Evolutionary conservation across 768 basidiomycete species (phyloP).

Genomic region (Boletellus emodensis): DNA sequence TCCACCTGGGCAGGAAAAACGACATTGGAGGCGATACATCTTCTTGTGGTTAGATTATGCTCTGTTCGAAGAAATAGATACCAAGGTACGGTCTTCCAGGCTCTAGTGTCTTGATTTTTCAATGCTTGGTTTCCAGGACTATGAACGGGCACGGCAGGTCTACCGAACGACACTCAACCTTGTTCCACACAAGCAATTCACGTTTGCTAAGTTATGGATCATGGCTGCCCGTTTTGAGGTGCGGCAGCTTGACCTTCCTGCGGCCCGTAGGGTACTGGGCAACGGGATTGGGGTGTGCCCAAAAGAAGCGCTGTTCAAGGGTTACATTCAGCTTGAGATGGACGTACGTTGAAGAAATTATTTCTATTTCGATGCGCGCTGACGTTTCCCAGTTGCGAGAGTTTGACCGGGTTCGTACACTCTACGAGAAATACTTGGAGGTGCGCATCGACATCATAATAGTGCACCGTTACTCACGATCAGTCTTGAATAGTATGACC

Average conservation of each 20-base stretch:
- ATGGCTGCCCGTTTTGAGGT: slow-evolving; percentile 92
- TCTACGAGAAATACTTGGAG: slow-evolving; percentile 95
- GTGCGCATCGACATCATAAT: slow-evolving; percentile 36
- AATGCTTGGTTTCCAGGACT: slow-evolving; percentile 52
- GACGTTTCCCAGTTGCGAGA: slow-evolving; percentile 67
- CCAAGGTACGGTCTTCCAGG: slow-evolving; percentile 52
- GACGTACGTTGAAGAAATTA: slow-evolving; percentile 49
- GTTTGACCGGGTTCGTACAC: slow-evolving; percentile 86
- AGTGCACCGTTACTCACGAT: neutral
- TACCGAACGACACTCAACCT: slow-evolving; percentile 87
- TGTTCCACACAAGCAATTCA: slow-evolving; percentile 94
- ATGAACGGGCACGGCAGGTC: slow-evolving; percentile 79
- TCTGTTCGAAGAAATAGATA: slow-evolving; percentile 93
- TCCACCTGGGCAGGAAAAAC: slow-evolving; percentile 89
- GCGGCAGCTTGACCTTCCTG: slow-evolving; percentile 71
- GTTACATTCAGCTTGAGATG: slow-evolving; percentile 91
- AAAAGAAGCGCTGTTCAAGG: slow-evolving; percentile 92
- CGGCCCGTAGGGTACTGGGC: slow-evolving; percentile 88
- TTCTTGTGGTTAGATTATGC: slow-evolving; percentile 96
- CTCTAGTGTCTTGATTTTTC: neutral
- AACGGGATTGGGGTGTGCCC: slow-evolving; percentile 93
- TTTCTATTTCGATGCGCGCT: slow-evolving; percentile 3
- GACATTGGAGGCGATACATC: slow-evolving; percentile 87
- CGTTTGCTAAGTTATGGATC: slow-evolving; percentile 96
- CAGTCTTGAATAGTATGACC: slow-evolving; percentile 57